Evolutionary conservation across 2,329 filamentous ascomycete species (phyloP), one percentile per base, ranked within the genome.

Genomic region (Fusarium haematococcum): DNA sequence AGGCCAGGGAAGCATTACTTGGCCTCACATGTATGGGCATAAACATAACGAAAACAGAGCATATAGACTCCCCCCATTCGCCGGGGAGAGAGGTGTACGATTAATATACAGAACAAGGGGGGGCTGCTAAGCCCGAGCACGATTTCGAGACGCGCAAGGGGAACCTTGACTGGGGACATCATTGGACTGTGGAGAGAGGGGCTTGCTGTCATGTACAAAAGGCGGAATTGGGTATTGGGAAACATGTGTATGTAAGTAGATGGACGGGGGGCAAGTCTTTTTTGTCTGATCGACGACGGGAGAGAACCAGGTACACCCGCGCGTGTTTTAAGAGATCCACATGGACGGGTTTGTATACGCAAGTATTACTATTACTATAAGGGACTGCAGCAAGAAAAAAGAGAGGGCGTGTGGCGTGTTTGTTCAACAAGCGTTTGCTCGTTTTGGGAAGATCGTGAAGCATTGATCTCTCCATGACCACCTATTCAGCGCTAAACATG

Each of bases 31-130:
- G 48, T n/a, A 54, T 32, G 48, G 48, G 27, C 48, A 54, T 20
- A 43, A 75, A 48, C 20, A 68, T 54, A 50, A 75, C 48, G 60
- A 60, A 45, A 72, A 59, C 68, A 75, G 52, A 71, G 48, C 37
- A 73, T 52, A 58, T 75, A 75, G 67, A 76, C 56, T 70, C 62
- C 11, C 60, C 48, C 48, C 11, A 54, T 54, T 54, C 48, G 27
- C 13, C 6, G 18, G 18, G 48, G 48, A 63, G 32, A 56, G 35
- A 50, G 37, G 50, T 73, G 69, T 73, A 73, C 63, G 52, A 75
- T 64, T 68, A 61, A 58, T 58, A 57, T 35, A 60, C 41, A 35
- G 35, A 62, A 41, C 20, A 63, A 7, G 43, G 43, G 41, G 61
- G 35, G 61, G 35, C 25, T 58, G 32, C 9, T 18, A n/a, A 48